Base-by-base conservation (phyloP, 2,329 filamentous ascomycete species). In the Monilinia laxa region DNA sequence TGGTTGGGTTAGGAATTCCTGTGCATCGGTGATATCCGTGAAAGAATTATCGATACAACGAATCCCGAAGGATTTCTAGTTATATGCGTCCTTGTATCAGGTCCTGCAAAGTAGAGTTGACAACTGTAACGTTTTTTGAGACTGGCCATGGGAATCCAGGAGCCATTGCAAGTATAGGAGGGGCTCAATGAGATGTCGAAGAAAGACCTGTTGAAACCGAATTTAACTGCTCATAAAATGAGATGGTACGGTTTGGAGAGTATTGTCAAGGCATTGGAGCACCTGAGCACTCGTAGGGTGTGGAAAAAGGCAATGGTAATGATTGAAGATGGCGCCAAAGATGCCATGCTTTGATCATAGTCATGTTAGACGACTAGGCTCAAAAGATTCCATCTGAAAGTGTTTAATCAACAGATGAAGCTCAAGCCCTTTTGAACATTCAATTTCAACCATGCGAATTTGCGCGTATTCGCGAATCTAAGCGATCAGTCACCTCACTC, bases 221-320 rank as follows among this genome's bases (percentile, higher is more conserved):
- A 84, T 2, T 77, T 86, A 0, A 86, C 81, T 70, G 77, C 78
- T 18, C 78, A 78, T 52, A 68, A 68, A 75, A 11, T 88, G 85
- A 69, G 65, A 73, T 23, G 84, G 84, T 0, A 73, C 23, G 84
- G 84, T 0, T 75, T 88, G 16, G 79, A 81, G 55, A 80, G 79
- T 67, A 79, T 86, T 1, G 78, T 80, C 0, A 73, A 74, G 20
- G 85, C 85, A 6, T 76, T 88, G 71, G 76, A 80, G 52, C 84
- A 86, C 69, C 76, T 87, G 23, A 77, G 78, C 4, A 73, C 76
- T 10, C 78, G 82, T 49, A 84, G 80, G 71, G 78, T 84, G 12
- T 85, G 81, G 77, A 85, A 85, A 3, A 86, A 87, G 71, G 83
- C 84, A 7, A 79, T 87, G 0, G 75, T 87, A n/a, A 78, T 76